Evolutionary conservation across 306 rosid genomes (phyloP).

Genomic region (Medicago truncatula): MtrunA17r5.0-ANR NC_053048.1:37516501-37517000

Average conservation of each 20-base stretch:
- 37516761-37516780: background rate
- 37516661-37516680: background rate
- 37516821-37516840: background rate
- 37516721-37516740: background rate
- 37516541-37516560: slow-evolving; percentile 33
- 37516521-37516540: slow-evolving; percentile 45
- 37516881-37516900: no score
- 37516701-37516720: background rate
- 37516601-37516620: background rate
- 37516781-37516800: background rate
- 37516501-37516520: slow-evolving; percentile 59
- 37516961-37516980: no score
- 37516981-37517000: no score
- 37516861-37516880: no score
- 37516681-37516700: background rate
- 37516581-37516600: slow-evolving; percentile 2
- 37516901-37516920: no score
- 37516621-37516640: slow-evolving; percentile 1
- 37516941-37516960: no score
- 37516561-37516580: slow-evolving; percentile 29
- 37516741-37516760: background rate
- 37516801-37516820: background rate
- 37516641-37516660: background rate
- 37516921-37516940: no score
- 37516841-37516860: background rate